Base-by-base conservation (phyloP, 106 monocot genomes). In the Xerophyta viscosa region DNA sequence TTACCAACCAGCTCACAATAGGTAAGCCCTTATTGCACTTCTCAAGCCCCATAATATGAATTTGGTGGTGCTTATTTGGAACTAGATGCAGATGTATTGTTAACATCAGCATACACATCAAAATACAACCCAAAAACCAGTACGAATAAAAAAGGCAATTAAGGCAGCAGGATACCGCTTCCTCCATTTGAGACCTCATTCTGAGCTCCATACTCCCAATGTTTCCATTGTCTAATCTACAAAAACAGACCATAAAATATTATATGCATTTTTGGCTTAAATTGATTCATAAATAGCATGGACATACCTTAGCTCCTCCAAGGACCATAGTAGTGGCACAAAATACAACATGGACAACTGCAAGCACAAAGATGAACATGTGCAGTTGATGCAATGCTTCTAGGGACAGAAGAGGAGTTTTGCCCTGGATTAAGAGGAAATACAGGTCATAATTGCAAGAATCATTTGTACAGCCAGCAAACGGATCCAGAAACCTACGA, bases 341-440 rank as follows among this genome's bases (percentile, higher is more conserved):
- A 26, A 67, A 68, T 4, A 22, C 27, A 41, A 74, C 74, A 52
- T 74, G 74, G 5, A 31, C 27, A 48, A 68, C 19, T 10, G 74
- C 74, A 20, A 74, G 56, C 20, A 74, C 74, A 21, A 74, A 74
- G 17, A 74, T 74, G 53, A 74, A 74, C 33, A 74, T 74, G 42
- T 74, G 74, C 57, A 74, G 20, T 39, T 68, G 67, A 57, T 74
- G 74, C 24, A 74, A 13, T 19, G 74, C 74, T 52, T 67, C 67
- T 20, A 63, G 8, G 44, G 74, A 74, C 25, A 74, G 20, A 48
- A 71, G 33, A 27, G 57, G 71, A n/a, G 51, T 64, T 31, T 58
- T 71, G 5, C 64, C 71, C 71, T 71, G 49, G 11, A 44, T 18
- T 46, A 24, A 30, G 20, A 30, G 33, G 11, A 33, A 6, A 33